Evolutionary conservation across 2,329 filamentous ascomycete species (phyloP).

Genomic region (Trichoderma breve): DNA sequence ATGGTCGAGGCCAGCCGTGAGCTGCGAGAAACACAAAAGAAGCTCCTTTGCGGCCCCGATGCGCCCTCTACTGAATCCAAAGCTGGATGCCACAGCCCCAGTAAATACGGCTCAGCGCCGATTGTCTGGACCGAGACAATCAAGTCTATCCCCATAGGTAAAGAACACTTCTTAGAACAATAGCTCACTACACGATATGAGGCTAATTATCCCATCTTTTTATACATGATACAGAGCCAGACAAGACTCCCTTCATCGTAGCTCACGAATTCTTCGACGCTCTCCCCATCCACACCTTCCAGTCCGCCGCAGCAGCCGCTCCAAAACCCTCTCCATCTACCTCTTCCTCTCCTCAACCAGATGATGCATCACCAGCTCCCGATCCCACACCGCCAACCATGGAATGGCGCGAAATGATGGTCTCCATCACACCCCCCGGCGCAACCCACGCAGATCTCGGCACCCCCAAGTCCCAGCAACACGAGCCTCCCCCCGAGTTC

Average conservation of each 20-base stretch:
- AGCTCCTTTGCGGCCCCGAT: slow-evolving; percentile 73
- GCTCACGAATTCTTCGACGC: slow-evolving; percentile 99
- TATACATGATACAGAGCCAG: slow-evolving; percentile 47
- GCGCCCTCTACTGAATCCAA: slow-evolving; percentile 67
- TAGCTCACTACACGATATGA: background rate
- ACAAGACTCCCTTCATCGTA: slow-evolving; percentile 84
- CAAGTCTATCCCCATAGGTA: slow-evolving; percentile 72
- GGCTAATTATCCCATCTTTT: background rate
- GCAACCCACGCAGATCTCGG: slow-evolving; percentile 53
- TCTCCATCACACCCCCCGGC: slow-evolving; percentile 62
- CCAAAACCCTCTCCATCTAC: background rate
- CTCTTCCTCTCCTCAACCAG: background rate
- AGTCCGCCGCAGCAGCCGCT: slow-evolving; percentile 58
- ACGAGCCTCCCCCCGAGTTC: slow-evolving; percentile 71
- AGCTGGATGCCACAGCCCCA: slow-evolving; percentile 69
- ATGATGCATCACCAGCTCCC: background rate
- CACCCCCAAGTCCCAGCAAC: slow-evolving; percentile 51
- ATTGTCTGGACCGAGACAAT: slow-evolving; percentile 90
- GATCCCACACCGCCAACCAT: slow-evolving; percentile 29
- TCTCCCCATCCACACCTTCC: slow-evolving; percentile 91
- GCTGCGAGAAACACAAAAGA: slow-evolving; percentile 73
- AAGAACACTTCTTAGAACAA: slow-evolving; percentile 13
- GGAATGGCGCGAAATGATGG: slow-evolving; percentile 82
- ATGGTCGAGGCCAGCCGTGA: slow-evolving; percentile 89
- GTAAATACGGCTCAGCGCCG: slow-evolving; percentile 72